Percentiles rank a stretch among this genome's conserved stretches.
Evolutionary conservation across 2,329 filamentous ascomycete species (phyloP).

Genomic region (Microthyrium microscopicum): DNA sequence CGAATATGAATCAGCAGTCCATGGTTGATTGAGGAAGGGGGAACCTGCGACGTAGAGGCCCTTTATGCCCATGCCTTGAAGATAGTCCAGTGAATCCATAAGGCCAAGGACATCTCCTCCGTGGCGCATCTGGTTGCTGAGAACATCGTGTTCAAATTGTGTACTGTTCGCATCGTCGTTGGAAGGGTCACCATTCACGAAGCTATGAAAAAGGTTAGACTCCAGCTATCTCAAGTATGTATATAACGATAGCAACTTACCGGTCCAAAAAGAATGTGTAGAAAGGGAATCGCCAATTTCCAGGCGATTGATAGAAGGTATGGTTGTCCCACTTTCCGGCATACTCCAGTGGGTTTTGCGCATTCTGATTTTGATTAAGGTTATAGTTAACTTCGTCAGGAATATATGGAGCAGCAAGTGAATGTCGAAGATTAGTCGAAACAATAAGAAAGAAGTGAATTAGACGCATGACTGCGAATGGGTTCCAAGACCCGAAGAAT

Average conservation of each 20-base stretch:
- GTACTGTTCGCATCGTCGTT: slow-evolving; percentile 47
- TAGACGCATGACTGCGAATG: no score
- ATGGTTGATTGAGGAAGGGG: slow-evolving; percentile 44
- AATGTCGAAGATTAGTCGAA: neutral
- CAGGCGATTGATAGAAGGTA: slow-evolving; percentile 34
- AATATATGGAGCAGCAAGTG: neutral
- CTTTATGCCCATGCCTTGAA: slow-evolving; percentile 46
- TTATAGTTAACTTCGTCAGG: slow-evolving; percentile 33
- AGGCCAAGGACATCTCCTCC: slow-evolving; percentile 43
- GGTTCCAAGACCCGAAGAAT: no score
- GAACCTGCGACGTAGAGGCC: slow-evolving; percentile 44
- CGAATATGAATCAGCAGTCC: slow-evolving; percentile 42
- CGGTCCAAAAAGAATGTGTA: slow-evolving; percentile 33
- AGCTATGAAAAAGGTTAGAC: slow-evolving; percentile 36
- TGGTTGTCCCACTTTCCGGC: slow-evolving; percentile 35
- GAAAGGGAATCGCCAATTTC: slow-evolving; percentile 47
- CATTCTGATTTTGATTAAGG: slow-evolving; percentile 40
- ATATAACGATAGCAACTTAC: neutral
- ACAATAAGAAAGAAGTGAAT: neutral
- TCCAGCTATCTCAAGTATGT: neutral
- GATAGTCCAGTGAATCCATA: slow-evolving; percentile 42
- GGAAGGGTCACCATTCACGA: slow-evolving; percentile 44
- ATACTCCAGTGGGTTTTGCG: slow-evolving; percentile 38
- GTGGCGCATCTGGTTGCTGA: slow-evolving; percentile 43
- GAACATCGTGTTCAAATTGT: slow-evolving; percentile 39